Evolutionary conservation across 192 early-diverging fungal species (phyloP), one percentile per base, ranked within the genome.

Genomic region (Rhizophagus clarus): DNA sequence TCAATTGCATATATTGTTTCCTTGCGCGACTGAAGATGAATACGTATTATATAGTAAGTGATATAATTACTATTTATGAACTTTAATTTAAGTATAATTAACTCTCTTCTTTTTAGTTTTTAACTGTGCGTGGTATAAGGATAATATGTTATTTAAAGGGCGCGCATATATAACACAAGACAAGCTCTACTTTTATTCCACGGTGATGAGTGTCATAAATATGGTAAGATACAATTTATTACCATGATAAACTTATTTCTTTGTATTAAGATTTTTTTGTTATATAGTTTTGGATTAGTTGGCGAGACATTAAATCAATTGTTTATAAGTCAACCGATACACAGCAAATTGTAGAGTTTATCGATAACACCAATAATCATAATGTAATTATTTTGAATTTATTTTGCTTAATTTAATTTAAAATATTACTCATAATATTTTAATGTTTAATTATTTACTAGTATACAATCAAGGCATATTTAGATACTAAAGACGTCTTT

Each of bases 141-240:
- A 81, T 61, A 85, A 86, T 12, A 85, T 87, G 42, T 76, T 75
- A 28, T 81, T 90, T 20, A 88, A 84, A 29, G 91, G 91, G 0
- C 82, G 81, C 42, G 77, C 87, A 56, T 92, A 87, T 74, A 31
- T 92, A 10, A 92, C 91, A 1, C 92, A 92, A 77, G 83, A 87
- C 42, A 84, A 84, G 24, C 60, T 92, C 10, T 92, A 91, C 76
- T 92, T 92, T 67, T 88, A 92, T 76, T 92, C 88, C 37, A 88
- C 81, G 49, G 85, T 92, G 40, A 86, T 92, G 81, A 88, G 88
- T 1, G 89, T 90, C 74, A 81, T 92, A n/a, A 90, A 84, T 61
- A 86, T 87, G 31, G 87, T 92, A 86, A 79, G 29, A 34, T 15
- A 42, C 22, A n/a, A n/a, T 31, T 6, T 20, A 70, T 70, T 26